Percentiles rank a stretch among this genome's conserved stretches.
These are phyloP conservation scores for Pisolithus sp. DNA, from an alignment of 768 basidiomycete genomes.

Conservation along the genomic window DNA sequence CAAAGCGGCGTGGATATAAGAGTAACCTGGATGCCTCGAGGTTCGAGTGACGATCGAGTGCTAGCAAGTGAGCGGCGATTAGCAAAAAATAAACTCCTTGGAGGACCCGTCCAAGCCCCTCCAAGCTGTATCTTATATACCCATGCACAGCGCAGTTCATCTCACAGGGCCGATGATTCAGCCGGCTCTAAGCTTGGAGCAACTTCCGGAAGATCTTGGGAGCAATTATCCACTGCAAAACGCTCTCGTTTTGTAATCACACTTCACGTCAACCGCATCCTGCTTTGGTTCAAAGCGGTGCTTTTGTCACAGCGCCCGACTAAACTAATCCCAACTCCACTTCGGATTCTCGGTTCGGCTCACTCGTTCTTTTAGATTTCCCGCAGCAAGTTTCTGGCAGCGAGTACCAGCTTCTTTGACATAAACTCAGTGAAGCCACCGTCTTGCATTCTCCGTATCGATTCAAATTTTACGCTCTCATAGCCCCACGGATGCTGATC, in stretches of 20 bases:
- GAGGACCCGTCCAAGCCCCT: neutral
- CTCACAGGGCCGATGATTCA: neutral
- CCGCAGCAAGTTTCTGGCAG: too few relatives aligned
- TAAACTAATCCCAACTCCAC: too few relatives aligned
- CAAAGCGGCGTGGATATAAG: neutral
- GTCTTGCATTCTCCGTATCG: too few relatives aligned
- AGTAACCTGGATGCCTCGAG: neutral
- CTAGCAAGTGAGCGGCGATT: neutral
- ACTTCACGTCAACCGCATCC: neutral
- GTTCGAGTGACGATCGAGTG: neutral
- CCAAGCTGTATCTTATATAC: neutral
- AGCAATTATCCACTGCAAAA: neutral
- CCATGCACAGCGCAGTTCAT: neutral
- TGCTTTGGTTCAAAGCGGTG: neutral
- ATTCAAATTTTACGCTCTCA: too few relatives aligned
- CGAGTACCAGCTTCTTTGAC: too few relatives aligned
- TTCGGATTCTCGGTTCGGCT: too few relatives aligned
- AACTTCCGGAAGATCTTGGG: neutral
- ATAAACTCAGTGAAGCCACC: too few relatives aligned
- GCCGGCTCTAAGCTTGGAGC: neutral
- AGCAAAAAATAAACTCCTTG: neutral
- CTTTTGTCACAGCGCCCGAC: neutral
- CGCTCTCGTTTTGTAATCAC: neutral
- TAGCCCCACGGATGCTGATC: too few relatives aligned
- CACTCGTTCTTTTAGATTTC: neutral